phyloP scores from a whole-genome alignment of 208 protist genomes.

The Crithidia fasciculata region DNA sequence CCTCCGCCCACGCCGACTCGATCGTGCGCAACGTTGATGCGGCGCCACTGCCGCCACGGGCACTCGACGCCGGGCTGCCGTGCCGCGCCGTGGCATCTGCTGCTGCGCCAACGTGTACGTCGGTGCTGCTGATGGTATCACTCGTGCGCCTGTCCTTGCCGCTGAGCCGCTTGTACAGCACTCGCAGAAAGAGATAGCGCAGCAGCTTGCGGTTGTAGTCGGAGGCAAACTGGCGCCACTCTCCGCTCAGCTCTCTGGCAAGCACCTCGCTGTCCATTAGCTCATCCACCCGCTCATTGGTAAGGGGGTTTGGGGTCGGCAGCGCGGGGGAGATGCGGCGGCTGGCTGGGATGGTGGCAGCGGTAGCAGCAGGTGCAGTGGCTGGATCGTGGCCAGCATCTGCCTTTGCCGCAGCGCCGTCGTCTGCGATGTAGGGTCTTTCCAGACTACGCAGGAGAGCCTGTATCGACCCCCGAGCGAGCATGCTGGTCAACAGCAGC shows the following conservation, averaged over 20 bases:
- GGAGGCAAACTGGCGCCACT: slow-evolving; percentile 29
- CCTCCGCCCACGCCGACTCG: slow-evolving; percentile 25
- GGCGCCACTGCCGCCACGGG: neutral
- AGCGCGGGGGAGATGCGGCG: neutral
- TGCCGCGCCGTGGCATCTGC: neutral
- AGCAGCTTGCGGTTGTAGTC: slow-evolving; percentile 30
- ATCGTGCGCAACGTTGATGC: slow-evolving; percentile 8
- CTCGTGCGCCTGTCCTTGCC: neutral
- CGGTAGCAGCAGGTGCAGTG: neutral
- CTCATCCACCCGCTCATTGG: slow-evolving; percentile 19
- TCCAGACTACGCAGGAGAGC: slow-evolving; percentile 22
- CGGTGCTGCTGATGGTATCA: neutral
- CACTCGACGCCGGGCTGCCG: neutral
- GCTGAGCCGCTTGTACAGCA: slow-evolving; percentile 10
- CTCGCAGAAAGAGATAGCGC: slow-evolving; percentile 33
- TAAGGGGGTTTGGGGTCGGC: slow-evolving; percentile 5
- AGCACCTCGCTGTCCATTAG: slow-evolving; percentile 32
- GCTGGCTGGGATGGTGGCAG: slow-evolving; percentile 2
- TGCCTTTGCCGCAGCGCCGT: too few relatives aligned
- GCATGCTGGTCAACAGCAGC: slow-evolving; percentile 35
- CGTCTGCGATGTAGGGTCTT: neutral
- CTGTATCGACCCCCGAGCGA: slow-evolving; percentile 22
- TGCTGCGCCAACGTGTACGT: neutral
- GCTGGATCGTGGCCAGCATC: slow-evolving; percentile 4
- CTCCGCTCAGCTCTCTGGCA: slow-evolving; percentile 22